These are phyloP conservation scores for Collybiopsis luxurians DNA, from an alignment of 768 basidiomycete species.

Conservation along the genomic window DNA sequence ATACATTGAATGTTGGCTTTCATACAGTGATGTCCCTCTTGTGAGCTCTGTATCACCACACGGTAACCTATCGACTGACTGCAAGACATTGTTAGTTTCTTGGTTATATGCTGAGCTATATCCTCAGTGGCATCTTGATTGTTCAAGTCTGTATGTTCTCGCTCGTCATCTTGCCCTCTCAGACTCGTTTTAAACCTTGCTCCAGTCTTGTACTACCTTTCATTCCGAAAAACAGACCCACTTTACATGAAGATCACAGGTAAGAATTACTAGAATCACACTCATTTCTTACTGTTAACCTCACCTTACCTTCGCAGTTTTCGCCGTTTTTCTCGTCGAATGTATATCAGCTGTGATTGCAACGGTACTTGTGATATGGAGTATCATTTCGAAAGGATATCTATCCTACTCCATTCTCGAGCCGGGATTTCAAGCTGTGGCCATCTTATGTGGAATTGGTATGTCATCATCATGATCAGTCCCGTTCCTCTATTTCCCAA, in stretches of 20 bases:
- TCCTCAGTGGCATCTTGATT: slow-evolving; percentile 7
- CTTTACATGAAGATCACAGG: slow-evolving; percentile 3
- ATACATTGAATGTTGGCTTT: neutral
- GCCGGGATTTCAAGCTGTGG: slow-evolving; percentile 14
- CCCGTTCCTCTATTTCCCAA: neutral
- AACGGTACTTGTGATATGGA: slow-evolving; percentile 18
- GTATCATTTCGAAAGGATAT: slow-evolving; percentile 17
- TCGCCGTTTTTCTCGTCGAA: slow-evolving; percentile 13
- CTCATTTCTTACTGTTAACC: too few relatives aligned
- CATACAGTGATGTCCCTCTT: slow-evolving; percentile 5
- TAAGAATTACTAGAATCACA: neutral
- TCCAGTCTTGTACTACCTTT: slow-evolving; percentile 8
- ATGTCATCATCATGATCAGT: neutral
- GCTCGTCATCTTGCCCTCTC: neutral
- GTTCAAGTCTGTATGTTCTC: slow-evolving; percentile 10
- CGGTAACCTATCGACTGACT: neutral
- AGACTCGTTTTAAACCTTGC: neutral
- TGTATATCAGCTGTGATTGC: slow-evolving; percentile 17
- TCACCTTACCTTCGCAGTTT: slow-evolving; percentile 9
- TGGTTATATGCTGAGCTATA: slow-evolving; percentile 8
- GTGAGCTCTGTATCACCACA: neutral
- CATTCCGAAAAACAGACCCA: slow-evolving; percentile 2
- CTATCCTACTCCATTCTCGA: slow-evolving; percentile 14
- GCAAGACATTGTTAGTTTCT: slow-evolving; percentile 5
- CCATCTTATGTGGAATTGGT: slow-evolving; percentile 18